A percentile compares a stretch with the other conserved stretches of the same genome.
Evolutionary conservation across 2,329 filamentous ascomycete genomes (phyloP).

Genomic region (Xenoacremonium recifei): DNA sequence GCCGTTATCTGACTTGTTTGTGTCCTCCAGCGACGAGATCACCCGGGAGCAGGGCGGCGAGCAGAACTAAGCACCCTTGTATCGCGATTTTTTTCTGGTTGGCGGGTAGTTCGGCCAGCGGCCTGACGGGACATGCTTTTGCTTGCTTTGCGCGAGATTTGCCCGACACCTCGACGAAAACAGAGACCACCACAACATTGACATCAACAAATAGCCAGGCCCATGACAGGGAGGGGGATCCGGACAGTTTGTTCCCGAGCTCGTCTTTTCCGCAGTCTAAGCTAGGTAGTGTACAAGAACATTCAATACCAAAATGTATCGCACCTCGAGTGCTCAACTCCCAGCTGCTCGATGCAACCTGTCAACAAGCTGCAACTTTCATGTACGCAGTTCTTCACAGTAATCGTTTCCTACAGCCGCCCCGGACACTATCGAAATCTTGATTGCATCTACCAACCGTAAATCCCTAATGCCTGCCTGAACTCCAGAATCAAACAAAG

Average conservation of each 20-base stretch:
- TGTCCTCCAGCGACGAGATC: constrained; percentile 70
- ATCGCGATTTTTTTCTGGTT: constrained; percentile 9
- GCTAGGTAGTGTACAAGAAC: constrained; percentile 42
- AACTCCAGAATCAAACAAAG: constrained; percentile 25
- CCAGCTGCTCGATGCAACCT: not conserved
- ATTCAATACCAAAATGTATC: constrained; percentile 26
- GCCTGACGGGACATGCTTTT: constrained; percentile 16
- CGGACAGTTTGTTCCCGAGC: too few species aligned
- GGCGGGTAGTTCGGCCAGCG: constrained; percentile 18
- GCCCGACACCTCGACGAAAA: constrained; percentile 13
- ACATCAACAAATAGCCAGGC: constrained; percentile 6
- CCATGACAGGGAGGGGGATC: constrained; percentile 14
- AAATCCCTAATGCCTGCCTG: constrained; percentile 15
- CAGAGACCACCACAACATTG: too few species aligned
- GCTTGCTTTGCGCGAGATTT: constrained; percentile 16
- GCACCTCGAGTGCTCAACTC: constrained; percentile 15
- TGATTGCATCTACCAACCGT: constrained; percentile 5
- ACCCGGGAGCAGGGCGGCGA: constrained; percentile 71
- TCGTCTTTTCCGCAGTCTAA: constrained; percentile 28
- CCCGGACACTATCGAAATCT: too few species aligned
- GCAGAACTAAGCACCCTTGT: constrained; percentile 49
- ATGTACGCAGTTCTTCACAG: too few species aligned
- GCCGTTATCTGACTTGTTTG: constrained; percentile 12
- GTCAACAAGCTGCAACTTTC: too few species aligned
- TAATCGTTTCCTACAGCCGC: not conserved